Evolutionary conservation across 352 stramenopile genomes (phyloP), one percentile per base, ranked within the genome.

Genomic region (Phytophthora cryptogea): DNA sequence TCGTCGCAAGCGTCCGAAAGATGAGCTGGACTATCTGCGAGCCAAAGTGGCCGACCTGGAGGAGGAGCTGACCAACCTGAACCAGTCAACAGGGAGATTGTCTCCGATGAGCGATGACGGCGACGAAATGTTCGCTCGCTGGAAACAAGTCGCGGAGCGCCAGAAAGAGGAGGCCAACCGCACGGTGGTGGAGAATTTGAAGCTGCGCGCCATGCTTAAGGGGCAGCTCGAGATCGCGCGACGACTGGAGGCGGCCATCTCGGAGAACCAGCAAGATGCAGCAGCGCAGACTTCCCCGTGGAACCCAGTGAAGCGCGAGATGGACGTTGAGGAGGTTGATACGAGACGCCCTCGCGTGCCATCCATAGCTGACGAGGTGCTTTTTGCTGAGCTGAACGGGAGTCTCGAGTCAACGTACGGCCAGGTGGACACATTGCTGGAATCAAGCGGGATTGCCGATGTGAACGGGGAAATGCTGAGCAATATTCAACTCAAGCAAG

Each of bases 1-100:
- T 10, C 63, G 68, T 4, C 65, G 69, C 39, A 77, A 74, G 45
- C 55, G 69, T 3, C 65, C 65, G 3, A 77, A 74, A 63, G 69
- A 77, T 36, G 69, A 77, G 27, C 65, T 77, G 8, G 60, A 77
- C 31, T 74, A 77, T 39, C 56, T 77, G 8, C 65, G 69, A 10
- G 52, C 47, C 5, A 68, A 59, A 27, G 65, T 77, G 31, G n/a
- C 52, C 0, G 60, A 72, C 37, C 40, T 77, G 13, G 54, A 77
- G 33, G 54, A 64, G 17, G 48, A 77, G 33, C 60, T 77, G 1
- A 61, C 49, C 11, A 66, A 44, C 20, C 46, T 76, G 0, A 60
- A 48, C 31, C 36, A 60, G 32, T 47, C 49, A 16, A 13, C 64
- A 32, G 52, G 53, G 30, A 31, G 52, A 26, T n/a, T 68, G 13